Evolutionary conservation across 2,329 filamentous ascomycete species (phyloP), one percentile per base, ranked within the genome.

Genomic region (Fusarium agapanthi): DNA sequence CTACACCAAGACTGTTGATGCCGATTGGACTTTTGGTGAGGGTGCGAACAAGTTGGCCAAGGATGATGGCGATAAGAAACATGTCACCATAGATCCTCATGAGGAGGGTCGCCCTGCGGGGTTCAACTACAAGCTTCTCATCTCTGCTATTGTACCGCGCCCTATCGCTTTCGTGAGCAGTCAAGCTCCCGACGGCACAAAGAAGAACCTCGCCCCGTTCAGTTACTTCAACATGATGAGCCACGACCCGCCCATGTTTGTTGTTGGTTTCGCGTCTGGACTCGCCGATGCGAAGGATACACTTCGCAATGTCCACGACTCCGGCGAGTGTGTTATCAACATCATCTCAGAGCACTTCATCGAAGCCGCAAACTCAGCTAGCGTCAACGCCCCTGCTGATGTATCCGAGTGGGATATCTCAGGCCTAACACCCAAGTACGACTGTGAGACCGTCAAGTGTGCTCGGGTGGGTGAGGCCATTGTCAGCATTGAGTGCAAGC

Each of bases 51-150:
- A 84, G 30, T 80, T 83, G 34, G 67, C 77, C 63, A 63, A 73
- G 43, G 65, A 74, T 24, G 66, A 35, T 28, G 35, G 20, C 10
- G 65, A 50, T 60, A 66, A 73, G 61, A 88, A 89, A 66, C 93
- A 97, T 83, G 82, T 95, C 72, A 85, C 91, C 78, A 97, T 98
- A 76, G 92, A 97, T 81, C 95, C 95, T 0, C 90, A 95, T 80
- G 91, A 87, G 62, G 84, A 90, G 34, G 93, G 91, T 37, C 88
- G 95, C 1, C 87, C 90, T 0, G 83, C 89, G 0, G 83, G 85
- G 3, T 90, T 88, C 83, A 98, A 98, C 87, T 98, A 98, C 88
- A 97, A 97, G 83, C 88, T 98, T 20, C 86, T 98, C 69, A 97
- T 98, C 81, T 93, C 90, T 24, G 90, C 90, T 71, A 89, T 98